These are phyloP conservation scores for Passalora sequoiae DNA, from an alignment of 2,329 filamentous ascomycete species.

Conservation along the genomic window DNA sequence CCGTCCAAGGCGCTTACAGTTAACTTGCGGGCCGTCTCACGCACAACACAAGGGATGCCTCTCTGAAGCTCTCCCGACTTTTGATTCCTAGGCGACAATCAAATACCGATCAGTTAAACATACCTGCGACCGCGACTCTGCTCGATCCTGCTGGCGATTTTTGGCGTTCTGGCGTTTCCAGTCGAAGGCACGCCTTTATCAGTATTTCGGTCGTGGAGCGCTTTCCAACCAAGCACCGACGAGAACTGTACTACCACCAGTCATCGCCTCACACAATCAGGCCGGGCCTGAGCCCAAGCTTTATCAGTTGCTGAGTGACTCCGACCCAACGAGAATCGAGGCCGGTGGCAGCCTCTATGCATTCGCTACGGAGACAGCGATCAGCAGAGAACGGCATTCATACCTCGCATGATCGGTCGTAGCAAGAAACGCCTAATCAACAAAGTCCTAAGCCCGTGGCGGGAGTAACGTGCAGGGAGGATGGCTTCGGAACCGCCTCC, in stretches of 20 bases:
- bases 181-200: neutral
- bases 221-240: neutral
- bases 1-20: no score
- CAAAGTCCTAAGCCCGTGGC: slow-evolving; percentile 1
- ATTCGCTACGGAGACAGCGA: slow-evolving; percentile 14
- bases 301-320: neutral
- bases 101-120: no score
- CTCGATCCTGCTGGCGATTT: neutral
- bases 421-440: neutral
- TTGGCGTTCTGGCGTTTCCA: neutral
- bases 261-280: slow-evolving; percentile 6
- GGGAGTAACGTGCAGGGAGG: slow-evolving; percentile 5
- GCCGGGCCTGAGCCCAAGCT: slow-evolving; percentile 1
- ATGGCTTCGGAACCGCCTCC: slow-evolving; percentile 51
- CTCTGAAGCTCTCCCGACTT: no score
- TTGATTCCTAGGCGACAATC: no score
- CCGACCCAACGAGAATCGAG: neutral
- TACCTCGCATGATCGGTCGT: slow-evolving; percentile 12
- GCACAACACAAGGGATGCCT: no score
- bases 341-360: slow-evolving; percentile 14
- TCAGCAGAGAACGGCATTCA: slow-evolving; percentile 9
- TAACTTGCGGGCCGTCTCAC: no score
- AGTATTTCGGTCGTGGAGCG: neutral
- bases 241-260: no score
- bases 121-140: neutral